Evolutionary conservation across 257 asterid genomes (phyloP).

Genomic region (Nyctanthes arbortristis): DNA sequence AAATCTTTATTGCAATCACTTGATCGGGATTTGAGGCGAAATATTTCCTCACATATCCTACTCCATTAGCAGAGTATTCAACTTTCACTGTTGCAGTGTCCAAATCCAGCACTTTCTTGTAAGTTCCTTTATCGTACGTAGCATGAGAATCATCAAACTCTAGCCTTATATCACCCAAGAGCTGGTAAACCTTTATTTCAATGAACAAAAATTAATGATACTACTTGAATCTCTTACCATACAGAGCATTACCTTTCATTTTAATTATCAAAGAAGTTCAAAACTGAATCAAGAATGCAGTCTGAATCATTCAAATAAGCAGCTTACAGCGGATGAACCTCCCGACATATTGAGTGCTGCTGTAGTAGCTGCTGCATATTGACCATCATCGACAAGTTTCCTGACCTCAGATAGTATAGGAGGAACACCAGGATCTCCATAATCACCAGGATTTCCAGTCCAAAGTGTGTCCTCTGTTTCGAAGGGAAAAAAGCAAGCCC

Average conservation of each 20-base stretch:
- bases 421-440: slow-evolving; percentile 49
- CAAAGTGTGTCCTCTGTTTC: slow-evolving; percentile 82
- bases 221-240: background rate
- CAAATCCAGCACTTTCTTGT: slow-evolving; percentile 71
- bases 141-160: slow-evolving; percentile 56
- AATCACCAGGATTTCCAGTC: slow-evolving; percentile 73
- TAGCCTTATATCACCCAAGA: slow-evolving; percentile 73
- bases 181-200: slow-evolving; percentile 76
- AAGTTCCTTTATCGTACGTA: slow-evolving; percentile 42
- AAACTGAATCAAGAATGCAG: slow-evolving; percentile 3
- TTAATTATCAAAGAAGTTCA: background rate
- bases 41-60: slow-evolving; percentile 52
- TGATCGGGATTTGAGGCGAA: slow-evolving; percentile 75
- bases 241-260: too few species aligned
- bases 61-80: slow-evolving; percentile 42
- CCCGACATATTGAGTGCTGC: slow-evolving; percentile 53
- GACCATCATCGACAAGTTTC: slow-evolving; percentile 55
- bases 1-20: slow-evolving; percentile 54
- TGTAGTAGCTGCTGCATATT: slow-evolving; percentile 62
- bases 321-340: slow-evolving; percentile 49
- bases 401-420: slow-evolving; percentile 52
- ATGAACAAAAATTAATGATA: slow-evolving; percentile 1
- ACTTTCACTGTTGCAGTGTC: slow-evolving; percentile 73
- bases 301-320: slow-evolving; percentile 1
- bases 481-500: too few species aligned